Base-by-base conservation (phyloP, 116 monocot species). In the Zostera marina region DNA sequence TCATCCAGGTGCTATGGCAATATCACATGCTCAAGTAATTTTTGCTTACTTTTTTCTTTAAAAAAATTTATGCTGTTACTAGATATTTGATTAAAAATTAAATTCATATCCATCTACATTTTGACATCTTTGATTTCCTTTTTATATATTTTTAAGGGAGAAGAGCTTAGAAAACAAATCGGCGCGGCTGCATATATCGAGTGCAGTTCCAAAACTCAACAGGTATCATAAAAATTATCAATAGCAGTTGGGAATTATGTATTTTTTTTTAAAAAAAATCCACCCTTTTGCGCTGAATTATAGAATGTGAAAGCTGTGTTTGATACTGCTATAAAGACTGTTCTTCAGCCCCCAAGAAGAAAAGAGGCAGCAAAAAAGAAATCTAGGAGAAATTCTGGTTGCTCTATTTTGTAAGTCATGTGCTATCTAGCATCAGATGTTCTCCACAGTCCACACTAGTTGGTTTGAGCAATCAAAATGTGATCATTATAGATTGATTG, bases 1-100 rank as follows among this genome's bases (percentile, higher is more conserved):
- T 61, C 83, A 86, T 68, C 83, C 87, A 7, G 81, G 81, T 51
- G 87, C 83, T 42, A 40, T 68, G 32, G 60, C 66, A 47, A 81
- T 92, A 44, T 79, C 92, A 23, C 40, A 71, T 44, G 76, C 78
- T n/a, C 83, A 92, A 61, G 92, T 87, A 63, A 51, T 3, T 5
- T 32, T 32, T 1, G 32, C 1, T 32, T 32, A 3, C 5, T 32
- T 26, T 26, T 26, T 26, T 26, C 4, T 4, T 26, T 32, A 3
- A 2, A 32, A 32, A 32, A 32, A 32, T 32, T 32, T 32, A 32
- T 32, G 32, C 5, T 32, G 5, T 32, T 32, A 32, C 2, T 32
- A 32, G 4, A 32, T 32, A 32, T 32, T 32, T 32, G 32, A 32
- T 32, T 32, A 32, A 5, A 32, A 32, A 32, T 32, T 32, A 32